phyloP scores from a whole-genome alignment of 2,329 filamentous ascomycete genomes.

The Pseudogymnoascus sp. region DNA sequence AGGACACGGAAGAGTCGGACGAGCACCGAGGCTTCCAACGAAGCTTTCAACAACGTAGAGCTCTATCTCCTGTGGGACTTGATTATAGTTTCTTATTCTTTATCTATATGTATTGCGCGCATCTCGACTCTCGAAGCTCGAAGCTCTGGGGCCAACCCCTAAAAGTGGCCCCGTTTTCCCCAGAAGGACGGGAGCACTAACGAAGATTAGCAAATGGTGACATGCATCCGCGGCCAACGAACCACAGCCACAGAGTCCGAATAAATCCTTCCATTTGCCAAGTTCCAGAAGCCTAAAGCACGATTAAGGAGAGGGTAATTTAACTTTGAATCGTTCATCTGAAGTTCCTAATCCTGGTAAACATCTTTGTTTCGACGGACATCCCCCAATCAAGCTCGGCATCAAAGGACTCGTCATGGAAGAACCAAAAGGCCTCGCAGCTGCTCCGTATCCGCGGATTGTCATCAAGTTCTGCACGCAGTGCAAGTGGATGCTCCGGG shows the following conservation, averaged over 20 bases:
- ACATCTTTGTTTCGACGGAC: neutral
- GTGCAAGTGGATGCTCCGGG: constrained; percentile 85
- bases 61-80: neutral
- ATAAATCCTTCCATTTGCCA: neutral
- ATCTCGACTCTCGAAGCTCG: neutral
- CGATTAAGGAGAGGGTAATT: neutral
- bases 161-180: neutral
- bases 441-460: constrained; percentile 57
- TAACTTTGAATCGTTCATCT: neutral
- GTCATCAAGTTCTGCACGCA: constrained; percentile 91
- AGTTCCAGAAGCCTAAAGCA: neutral
- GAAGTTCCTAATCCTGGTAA: neutral
- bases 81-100: neutral
- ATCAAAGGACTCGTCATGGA: neutral
- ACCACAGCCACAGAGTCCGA: neutral
- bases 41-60: neutral
- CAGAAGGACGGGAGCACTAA: neutral
- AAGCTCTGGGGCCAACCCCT: neutral
- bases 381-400: neutral
- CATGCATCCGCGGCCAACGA: neutral
- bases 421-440: neutral
- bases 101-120: neutral
- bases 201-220: constrained; percentile 4
- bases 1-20: neutral
- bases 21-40: neutral